Base-by-base conservation (phyloP, 1,284 basidiomycete genomes). In the Austroboletus niveus region DNA sequence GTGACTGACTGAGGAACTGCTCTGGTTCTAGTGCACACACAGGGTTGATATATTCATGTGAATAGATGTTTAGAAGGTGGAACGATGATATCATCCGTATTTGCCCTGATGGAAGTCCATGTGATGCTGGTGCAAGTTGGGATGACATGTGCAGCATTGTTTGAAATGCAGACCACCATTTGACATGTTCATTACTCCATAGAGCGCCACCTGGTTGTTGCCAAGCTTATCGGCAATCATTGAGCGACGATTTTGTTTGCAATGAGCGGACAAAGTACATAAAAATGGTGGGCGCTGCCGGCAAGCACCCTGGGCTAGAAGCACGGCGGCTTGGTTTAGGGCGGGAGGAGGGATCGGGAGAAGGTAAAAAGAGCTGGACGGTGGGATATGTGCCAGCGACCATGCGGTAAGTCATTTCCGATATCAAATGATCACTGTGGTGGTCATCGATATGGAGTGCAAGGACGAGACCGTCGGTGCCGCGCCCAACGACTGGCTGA, bases 381-480 rank as follows among this genome's bases (percentile, higher is more conserved):
- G 9, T 34, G 32, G 12, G 15, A 15, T 35, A 35, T 15, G 15
- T 39, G 38, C n/a, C 17, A 39, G 38, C 20, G 34, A 39, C 50
- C 54, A 56, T 55, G 57, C 48, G 56, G 52, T 29, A 41, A 36
- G 34, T 59, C 56, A 64, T 67, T 54, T 64, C 62, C 63, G 62
- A 52, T 67, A 67, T 67, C 63, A 22, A 34, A 20, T 52, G 35
- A 36, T 35, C 56, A 43, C 8, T 30, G 32, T 39, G 43, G 22
- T 24, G 20, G 11, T 45, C 30, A 39, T 54, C 51, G 35, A 47
- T 48, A 24, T 36, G 30, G 42, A 40, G 39, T 44, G 45, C 42
- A 42, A 42, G 36, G 42, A 40, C n/a, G 20, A 24, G 9, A 17
- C 17, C 17, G 24, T 42, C 53, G 55, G 57, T 57, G 41, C 55